These are phyloP conservation scores for Pseudomonodictys pantanalensis DNA, from an alignment of 495 filamentous ascomycete genomes.

Conservation along the genomic window DNA sequence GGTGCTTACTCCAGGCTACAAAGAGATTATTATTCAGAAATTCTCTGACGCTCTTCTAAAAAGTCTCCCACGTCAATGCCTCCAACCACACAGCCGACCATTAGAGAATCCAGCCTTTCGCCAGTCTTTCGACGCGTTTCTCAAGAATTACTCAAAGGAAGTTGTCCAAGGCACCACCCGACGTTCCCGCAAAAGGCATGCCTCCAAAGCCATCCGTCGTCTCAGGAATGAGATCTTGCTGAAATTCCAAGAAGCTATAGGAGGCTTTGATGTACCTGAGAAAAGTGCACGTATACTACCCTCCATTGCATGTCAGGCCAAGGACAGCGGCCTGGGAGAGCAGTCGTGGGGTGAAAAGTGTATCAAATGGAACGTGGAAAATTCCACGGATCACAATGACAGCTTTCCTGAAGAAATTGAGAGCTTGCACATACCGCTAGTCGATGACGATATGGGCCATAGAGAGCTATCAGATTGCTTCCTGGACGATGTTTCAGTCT, in stretches of 20 bases:
- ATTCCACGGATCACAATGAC: background rate
- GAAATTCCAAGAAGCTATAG: background rate
- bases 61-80: background rate
- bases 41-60: background rate
- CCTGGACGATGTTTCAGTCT: background rate
- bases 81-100: background rate
- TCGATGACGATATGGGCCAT: background rate
- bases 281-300: background rate
- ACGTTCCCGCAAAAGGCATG: background rate
- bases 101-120: constrained; percentile 1
- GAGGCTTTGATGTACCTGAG: background rate
- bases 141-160: constrained; percentile 3
- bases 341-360: background rate
- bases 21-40: background rate
- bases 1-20: background rate
- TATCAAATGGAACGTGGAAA: background rate
- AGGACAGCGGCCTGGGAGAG: background rate
- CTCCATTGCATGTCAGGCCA: background rate
- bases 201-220: background rate
- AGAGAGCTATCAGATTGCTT: background rate
- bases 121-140: background rate
- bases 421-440: background rate
- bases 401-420: background rate
- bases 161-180: background rate
- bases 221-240: constrained; percentile 1